phyloP scores from a whole-genome alignment of 108 stramenopile genomes.

The Craspedostauros australis region DNA sequence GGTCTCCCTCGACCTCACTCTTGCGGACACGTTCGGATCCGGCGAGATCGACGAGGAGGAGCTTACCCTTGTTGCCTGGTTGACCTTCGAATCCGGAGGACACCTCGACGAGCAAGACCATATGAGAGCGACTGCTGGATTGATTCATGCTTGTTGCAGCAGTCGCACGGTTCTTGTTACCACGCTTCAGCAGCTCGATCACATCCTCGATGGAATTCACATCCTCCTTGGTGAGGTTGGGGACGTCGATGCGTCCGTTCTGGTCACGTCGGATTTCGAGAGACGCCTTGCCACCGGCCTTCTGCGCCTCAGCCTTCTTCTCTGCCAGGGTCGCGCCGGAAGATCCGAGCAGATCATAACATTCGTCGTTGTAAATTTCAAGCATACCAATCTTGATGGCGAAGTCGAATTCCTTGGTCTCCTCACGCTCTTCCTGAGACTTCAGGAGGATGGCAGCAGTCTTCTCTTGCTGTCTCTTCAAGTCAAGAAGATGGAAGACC shows the following conservation, averaged over 20 bases:
- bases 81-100: conserved; percentile 60
- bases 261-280: conserved; percentile 65
- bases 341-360: conserved; percentile 71
- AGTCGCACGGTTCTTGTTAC: conserved; percentile 87
- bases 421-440: conserved; percentile 21
- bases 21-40: conserved; percentile 98
- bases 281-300: conserved; percentile 54
- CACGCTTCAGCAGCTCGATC: conserved; percentile 69
- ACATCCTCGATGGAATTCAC: conserved; percentile 79
- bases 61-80: conserved; percentile 66
- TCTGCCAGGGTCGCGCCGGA: conserved; percentile 34
- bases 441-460: conserved; percentile 26
- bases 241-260: conserved; percentile 87
- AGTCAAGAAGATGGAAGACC: conserved; percentile 72
- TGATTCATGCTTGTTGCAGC: conserved; percentile 97
- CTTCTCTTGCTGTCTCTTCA: conserved; percentile 59
- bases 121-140: conserved; percentile 91
- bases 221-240: conserved; percentile 85
- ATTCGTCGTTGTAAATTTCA: conserved; percentile 90
- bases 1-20: conserved; percentile 85
- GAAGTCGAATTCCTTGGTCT: conserved; percentile 46
- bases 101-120: conserved; percentile 90
- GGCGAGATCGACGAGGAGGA: conserved; percentile 98
- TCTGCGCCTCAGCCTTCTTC: conserved; percentile 47
- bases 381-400: conserved; percentile 39